A percentile compares a stretch with the other conserved stretches of the same genome.
Conservation (phyloP, 192 early-diverging fungal species). For the Podila clonocystis region DNA sequence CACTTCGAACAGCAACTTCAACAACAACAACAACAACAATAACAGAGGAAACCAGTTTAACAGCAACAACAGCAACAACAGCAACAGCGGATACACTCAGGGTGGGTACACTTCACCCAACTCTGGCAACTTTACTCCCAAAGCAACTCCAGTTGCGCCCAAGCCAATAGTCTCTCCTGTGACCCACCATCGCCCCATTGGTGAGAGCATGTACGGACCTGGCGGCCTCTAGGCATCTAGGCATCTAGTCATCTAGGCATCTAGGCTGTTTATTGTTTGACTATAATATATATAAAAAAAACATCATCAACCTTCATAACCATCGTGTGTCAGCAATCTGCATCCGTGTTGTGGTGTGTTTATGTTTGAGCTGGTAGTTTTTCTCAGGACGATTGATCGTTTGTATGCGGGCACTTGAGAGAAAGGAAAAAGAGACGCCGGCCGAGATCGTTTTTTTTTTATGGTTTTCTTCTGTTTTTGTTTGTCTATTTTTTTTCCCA, state of each 20-base stretch:
- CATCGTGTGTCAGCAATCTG: no score
- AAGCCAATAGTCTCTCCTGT: conserved; percentile 20
- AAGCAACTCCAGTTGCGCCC: conserved; percentile 31
- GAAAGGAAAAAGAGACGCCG: no score
- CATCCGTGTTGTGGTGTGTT: no score
- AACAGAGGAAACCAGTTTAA: background rate
- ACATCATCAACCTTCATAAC: no score
- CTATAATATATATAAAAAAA: no score
- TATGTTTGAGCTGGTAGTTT: no score
- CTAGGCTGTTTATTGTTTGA: no score
- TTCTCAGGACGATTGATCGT: no score
- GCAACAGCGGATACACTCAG: background rate
- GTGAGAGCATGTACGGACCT: conserved; percentile 35
- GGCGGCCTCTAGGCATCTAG: conserved; percentile 15
- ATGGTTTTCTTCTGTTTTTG: background rate
- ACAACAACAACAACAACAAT: conserved; percentile 7
- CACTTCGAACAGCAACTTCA: conserved; percentile 3
- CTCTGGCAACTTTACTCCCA: conserved; percentile 8
- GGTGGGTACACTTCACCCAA: background rate
- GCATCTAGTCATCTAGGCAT: conserved; percentile 27
- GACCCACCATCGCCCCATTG: background rate
- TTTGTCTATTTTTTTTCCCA: background rate
- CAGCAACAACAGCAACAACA: background rate
- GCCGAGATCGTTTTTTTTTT: conserved; percentile 1
- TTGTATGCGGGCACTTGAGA: no score